A percentile compares a stretch with the other conserved stretches of the same genome.
Conservation (phyloP, 257 asterid species). For the Salvia miltiorrhiza region DNA sequence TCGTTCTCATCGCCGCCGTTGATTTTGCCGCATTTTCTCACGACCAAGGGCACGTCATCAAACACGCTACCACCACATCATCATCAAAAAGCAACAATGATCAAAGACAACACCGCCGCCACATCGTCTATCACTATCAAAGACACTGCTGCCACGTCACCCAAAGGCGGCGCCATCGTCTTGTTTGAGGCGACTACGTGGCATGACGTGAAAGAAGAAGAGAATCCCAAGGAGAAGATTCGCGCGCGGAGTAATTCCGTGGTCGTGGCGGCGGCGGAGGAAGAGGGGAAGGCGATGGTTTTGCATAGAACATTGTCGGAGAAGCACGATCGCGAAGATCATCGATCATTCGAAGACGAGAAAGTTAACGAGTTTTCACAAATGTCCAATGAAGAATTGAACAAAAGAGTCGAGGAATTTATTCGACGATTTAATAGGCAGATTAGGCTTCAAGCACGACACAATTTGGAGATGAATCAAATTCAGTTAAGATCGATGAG, state of each 20-base stretch:
- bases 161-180: neutral
- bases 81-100: neutral
- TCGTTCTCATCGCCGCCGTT: slow-evolving; percentile 47
- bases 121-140: no score
- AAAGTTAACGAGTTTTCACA: no score
- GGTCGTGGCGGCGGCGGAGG: neutral
- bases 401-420: no score
- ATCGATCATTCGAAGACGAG: slow-evolving; percentile 4
- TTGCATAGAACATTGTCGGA: slow-evolving; percentile 45
- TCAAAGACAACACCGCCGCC: slow-evolving; percentile 33
- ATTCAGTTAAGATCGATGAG: no score
- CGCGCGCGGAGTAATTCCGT: slow-evolving; percentile 35
- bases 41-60: slow-evolving; percentile 22
- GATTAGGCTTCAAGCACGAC: no score
- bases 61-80: neutral
- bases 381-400: no score
- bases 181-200: neutral
- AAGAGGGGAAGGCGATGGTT: slow-evolving; percentile 17
- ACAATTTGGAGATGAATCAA: no score
- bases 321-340: slow-evolving; percentile 14
- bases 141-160: neutral
- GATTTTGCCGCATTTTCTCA: slow-evolving; percentile 39
- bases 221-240: slow-evolving; percentile 23
- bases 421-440: no score
- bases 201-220: neutral